Base-by-base conservation (phyloP, 1,139 yeast species). In the Meyerozyma carpophila region DNA sequence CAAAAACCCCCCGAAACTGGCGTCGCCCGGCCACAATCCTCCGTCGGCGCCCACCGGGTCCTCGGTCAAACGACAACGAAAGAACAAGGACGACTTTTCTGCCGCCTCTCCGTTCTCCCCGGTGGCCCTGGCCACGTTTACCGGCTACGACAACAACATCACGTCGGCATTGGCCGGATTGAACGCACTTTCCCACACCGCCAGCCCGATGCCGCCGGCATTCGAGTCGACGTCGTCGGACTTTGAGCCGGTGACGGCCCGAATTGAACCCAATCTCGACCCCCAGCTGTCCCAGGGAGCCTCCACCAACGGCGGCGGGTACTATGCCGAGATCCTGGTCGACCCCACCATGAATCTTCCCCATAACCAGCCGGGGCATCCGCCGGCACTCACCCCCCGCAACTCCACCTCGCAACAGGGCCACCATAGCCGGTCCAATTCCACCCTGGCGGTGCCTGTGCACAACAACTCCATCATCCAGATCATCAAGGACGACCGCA, bases 1-100 rank as follows among this genome's bases (percentile, higher is more conserved):
- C 53, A 82, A 81, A 61, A 72, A 72, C 51, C 77, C 77, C 8
- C 79, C 82, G 4, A 75, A 75, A 50, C 68, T 73, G 41, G 72
- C 70, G 3, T 34, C 37, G n/a, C 37, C 26, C 3, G 13, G 26
- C 9, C 16, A 9, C 8, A 10, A 16, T 8, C 13, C 37, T 2
- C 26, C 37, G 11, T 18, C 37, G 13, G 62, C 44, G n/a, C 43
- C 45, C n/a, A n/a, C 41, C 24, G 40, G 43, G 27, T 54, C 64
- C 26, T 57, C 60, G 7, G 32, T 41, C 45, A 43, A 47, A 43
- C 29, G 43, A 47, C 26, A 50, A 48, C 41, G 32, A 36, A 39
- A 27, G 27, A n/a, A 14, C 38, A 32, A 39, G 13, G 27, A 28
- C 37, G 37, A 34, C 37, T 34, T 34, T 25, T 34, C 37, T 18